Base-by-base conservation (phyloP, 1,284 basidiomycete genomes). In the Trametes versicolor region DNA sequence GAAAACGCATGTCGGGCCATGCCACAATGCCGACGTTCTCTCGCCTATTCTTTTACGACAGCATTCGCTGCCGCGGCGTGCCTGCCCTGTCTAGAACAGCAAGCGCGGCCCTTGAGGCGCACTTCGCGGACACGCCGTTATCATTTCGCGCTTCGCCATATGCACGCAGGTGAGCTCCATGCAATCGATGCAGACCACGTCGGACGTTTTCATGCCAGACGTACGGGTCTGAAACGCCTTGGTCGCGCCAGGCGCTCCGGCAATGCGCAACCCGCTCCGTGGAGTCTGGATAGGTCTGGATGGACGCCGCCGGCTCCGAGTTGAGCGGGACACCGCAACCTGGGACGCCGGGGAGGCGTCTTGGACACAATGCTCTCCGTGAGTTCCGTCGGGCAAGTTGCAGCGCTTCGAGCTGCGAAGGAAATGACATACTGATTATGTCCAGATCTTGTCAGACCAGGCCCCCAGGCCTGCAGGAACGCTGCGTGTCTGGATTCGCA, bases 31-130 rank as follows among this genome's bases (percentile, higher is more conserved):
- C 52, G 52, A 23, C 13, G 7, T 41, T 45, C 60, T 47, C 27
- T 50, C 54, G 47, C 54, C n/a, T 19, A n/a, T 43, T 57, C 53
- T 43, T 57, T 57, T 43, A 57, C 60, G 60, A 56, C 27, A 62
- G 36, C 60, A 37, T 3, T 49, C 34, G 57, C 47, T 32, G 19
- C 47, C 15, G 23, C 21, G 32, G 45, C 37, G 48, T 61, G 53
- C 47, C 48, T 62, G 60, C 21, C 21, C 25, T n/a, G 60, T 41
- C 60, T 57, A 21, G 52, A 55, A 32, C 53, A 32, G 10, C 27
- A 25, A 37, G 9, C 45, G 21, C 32, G 47, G 7, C 47, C 45
- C 47, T 49, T 29, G 56, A 48, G 56, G 47, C 32, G 15, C 15
- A 36, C 45, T 27, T 48, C 45, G 7, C 23, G 41, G 41, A 17